Percentiles rank a stretch among this genome's conserved stretches.
phyloP scores from a whole-genome alignment of 2,329 filamentous ascomycete genomes.

The Sporothrix phasma region DNA sequence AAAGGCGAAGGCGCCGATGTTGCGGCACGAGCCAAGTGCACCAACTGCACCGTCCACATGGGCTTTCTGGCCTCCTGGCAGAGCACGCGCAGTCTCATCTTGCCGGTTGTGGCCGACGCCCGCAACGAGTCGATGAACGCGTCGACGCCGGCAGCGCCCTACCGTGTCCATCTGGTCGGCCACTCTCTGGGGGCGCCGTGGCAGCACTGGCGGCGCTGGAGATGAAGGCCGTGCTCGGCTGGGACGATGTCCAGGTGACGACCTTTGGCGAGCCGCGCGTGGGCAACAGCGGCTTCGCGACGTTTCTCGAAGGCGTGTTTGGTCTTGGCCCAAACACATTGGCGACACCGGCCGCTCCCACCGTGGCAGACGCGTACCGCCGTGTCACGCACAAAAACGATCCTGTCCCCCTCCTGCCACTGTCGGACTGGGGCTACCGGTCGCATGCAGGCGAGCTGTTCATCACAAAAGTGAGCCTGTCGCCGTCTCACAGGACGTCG shows the following conservation, averaged over 20 bases:
- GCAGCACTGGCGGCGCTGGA: slow-evolving; percentile 81
- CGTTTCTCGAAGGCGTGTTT: slow-evolving; percentile 47
- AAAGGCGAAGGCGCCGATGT: slow-evolving; percentile 10
- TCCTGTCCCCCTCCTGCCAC: slow-evolving; percentile 77
- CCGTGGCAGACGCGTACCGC: slow-evolving; percentile 42
- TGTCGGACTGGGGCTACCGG: slow-evolving; percentile 78
- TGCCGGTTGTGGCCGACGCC: slow-evolving; percentile 55
- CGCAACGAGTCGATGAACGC: slow-evolving; percentile 25
- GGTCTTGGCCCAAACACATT: slow-evolving; percentile 26
- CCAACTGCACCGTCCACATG: slow-evolving; percentile 83
- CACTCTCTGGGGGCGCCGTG: slow-evolving; percentile 91
- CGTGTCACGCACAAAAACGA: slow-evolving; percentile 80
- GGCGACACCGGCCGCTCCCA: slow-evolving; percentile 8
- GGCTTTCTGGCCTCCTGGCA: slow-evolving; percentile 84
- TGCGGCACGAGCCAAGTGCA: slow-evolving; percentile 39
- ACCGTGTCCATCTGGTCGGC: slow-evolving; percentile 69
- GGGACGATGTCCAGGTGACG: slow-evolving; percentile 60
- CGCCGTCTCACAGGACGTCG: slow-evolving; percentile 62
- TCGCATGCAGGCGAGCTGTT: slow-evolving; percentile 83
- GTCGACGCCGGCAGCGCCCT: slow-evolving; percentile 44
- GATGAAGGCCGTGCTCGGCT: slow-evolving; percentile 60
- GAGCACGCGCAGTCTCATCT: slow-evolving; percentile 57
- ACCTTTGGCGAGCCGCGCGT: slow-evolving; percentile 83
- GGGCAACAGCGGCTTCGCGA: slow-evolving; percentile 47
- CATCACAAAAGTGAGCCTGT: slow-evolving; percentile 61